Evolutionary conservation across 345 rosid species (phyloP).

Genomic region (Eucalyptus paniculata): DNA sequence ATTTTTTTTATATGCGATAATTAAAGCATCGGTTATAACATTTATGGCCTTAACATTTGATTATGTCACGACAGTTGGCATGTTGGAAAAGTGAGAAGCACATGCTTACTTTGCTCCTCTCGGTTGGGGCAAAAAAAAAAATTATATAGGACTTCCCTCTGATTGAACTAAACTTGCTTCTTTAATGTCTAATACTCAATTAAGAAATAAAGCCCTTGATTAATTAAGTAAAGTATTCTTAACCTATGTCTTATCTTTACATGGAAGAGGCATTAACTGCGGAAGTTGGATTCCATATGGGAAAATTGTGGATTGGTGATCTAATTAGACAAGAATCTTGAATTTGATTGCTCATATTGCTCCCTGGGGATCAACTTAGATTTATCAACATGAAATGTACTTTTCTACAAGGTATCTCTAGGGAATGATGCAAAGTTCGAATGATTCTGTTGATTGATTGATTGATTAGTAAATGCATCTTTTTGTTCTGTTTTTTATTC

Average conservation of each 20-base stretch:
- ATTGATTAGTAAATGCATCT: not conserved
- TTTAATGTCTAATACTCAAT: not conserved
- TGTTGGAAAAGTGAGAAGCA: not conserved
- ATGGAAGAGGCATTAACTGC: not conserved
- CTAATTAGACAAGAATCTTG: not conserved
- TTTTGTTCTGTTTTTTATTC: not conserved
- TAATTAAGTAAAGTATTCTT: not conserved
- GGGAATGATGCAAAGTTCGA: not conserved
- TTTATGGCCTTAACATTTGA: not conserved
- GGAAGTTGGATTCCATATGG: not conserved
- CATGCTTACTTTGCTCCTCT: not conserved
- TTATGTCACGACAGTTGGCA: not conserved
- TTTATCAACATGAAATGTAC: not conserved
- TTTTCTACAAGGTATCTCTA: not conserved
- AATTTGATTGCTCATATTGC: not conserved
- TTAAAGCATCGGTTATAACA: not conserved
- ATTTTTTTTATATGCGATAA: not conserved
- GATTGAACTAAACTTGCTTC: not conserved
- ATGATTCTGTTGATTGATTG: not conserved
- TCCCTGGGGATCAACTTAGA: not conserved
- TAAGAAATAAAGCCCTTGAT: not conserved
- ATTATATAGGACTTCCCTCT: not conserved
- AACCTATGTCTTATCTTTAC: not conserved
- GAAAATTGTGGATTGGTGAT: not conserved
- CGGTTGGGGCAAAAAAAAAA: not conserved